Evolutionary conservation across 2,329 filamentous ascomycete species (phyloP).

Genomic region (Thermothelomyces thermophilus): DNA sequence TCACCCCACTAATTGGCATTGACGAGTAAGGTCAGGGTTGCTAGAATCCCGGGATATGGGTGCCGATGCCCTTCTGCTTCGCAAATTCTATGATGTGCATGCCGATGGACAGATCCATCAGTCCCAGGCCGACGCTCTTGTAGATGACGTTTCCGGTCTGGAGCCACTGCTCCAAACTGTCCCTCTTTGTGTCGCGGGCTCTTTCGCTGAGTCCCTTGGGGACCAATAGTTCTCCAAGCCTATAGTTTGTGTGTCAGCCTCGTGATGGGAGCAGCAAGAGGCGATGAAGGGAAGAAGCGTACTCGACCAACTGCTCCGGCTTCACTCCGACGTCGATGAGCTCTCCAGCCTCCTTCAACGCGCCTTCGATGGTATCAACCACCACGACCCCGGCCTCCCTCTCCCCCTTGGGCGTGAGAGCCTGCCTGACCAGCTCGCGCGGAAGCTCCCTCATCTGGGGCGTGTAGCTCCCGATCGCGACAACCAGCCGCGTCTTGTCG

Average conservation of each 20-base stretch:
- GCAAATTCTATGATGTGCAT: conserved; percentile 52
- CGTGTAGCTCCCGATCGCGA: conserved; percentile 64
- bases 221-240: conserved; percentile 69
- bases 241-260: conserved; percentile 23
- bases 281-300: conserved; percentile 27
- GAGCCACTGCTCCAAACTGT: conserved; percentile 50
- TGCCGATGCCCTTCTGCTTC: conserved; percentile 48
- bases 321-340: conserved; percentile 69
- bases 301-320: conserved; percentile 74
- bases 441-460: conserved; percentile 78
- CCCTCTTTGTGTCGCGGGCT: conserved; percentile 10
- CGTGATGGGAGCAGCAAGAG: not conserved
- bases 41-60: conserved; percentile 46
- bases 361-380: conserved; percentile 50
- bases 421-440: conserved; percentile 64
- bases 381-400: conserved; percentile 51
- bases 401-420: conserved; percentile 33
- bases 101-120: conserved; percentile 61
- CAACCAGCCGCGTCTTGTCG: conserved; percentile 65
- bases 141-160: conserved; percentile 59
- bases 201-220: not conserved
- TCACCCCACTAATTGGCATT: too few species aligned
- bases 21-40: too few species aligned
- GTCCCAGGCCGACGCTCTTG: conserved; percentile 59
- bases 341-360: conserved; percentile 78